Evolutionary conservation across 352 stramenopile genomes (phyloP).

Genomic region (Phytophthora macrochlamydospora): DNA sequence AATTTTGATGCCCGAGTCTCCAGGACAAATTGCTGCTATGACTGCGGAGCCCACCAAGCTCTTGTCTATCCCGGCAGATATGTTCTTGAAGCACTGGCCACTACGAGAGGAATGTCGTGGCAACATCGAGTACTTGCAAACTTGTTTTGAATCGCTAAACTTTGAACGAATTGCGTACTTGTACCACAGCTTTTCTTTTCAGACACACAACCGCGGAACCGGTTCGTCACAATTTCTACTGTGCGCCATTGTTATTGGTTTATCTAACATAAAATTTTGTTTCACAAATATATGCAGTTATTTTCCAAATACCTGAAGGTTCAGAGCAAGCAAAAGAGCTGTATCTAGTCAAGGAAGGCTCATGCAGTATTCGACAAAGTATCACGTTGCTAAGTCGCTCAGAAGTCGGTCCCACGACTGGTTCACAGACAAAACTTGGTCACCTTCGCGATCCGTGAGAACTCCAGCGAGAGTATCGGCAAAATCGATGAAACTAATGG

Average conservation of each 20-base stretch:
- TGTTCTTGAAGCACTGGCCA: slow-evolving; percentile 60
- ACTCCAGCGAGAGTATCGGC: slow-evolving; percentile 4
- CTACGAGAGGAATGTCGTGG: slow-evolving; percentile 29
- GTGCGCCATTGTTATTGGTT: slow-evolving; percentile 2
- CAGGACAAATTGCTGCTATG: slow-evolving; percentile 41
- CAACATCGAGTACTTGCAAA: slow-evolving; percentile 59
- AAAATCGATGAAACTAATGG: slow-evolving; percentile 37
- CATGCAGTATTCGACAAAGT: slow-evolving; percentile 48
- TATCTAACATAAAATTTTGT: slow-evolving; percentile 4
- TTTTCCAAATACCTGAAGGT: slow-evolving; percentile 42
- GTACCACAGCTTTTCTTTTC: slow-evolving; percentile 57
- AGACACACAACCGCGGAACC: slow-evolving; percentile 45
- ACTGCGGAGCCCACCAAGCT: slow-evolving; percentile 56
- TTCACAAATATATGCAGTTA: slow-evolving; percentile 22
- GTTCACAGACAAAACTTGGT: background rate
- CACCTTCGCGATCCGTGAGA: background rate
- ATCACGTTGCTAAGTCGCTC: slow-evolving; percentile 19
- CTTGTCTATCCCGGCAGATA: slow-evolving; percentile 51
- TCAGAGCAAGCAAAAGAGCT: slow-evolving; percentile 22
- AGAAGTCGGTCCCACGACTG: background rate
- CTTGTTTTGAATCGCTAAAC: slow-evolving; percentile 51
- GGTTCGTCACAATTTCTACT: slow-evolving; percentile 27
- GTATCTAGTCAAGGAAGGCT: slow-evolving; percentile 58
- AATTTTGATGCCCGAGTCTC: slow-evolving; percentile 49
- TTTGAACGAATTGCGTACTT: slow-evolving; percentile 63